A percentile compares a stretch with the other conserved stretches of the same genome.
These are phyloP conservation scores for Solanum pennellii DNA, from an alignment of 257 asterid genomes.

Conservation along the genomic window DNA sequence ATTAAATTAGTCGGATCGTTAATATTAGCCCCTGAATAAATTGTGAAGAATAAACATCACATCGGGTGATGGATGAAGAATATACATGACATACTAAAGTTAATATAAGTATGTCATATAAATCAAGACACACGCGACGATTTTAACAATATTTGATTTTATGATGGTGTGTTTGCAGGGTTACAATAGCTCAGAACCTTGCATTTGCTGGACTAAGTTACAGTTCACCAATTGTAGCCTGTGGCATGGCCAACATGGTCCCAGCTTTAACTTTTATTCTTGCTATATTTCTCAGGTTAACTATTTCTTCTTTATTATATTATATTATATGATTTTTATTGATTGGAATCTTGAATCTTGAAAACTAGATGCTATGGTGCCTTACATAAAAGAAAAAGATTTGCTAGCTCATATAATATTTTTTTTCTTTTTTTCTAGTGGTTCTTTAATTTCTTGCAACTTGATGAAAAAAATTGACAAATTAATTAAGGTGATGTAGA, in stretches of 20 bases:
- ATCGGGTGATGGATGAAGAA: fast-evolving
- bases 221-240: conserved; percentile 76
- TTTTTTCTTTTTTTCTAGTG: not conserved
- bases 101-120: no score
- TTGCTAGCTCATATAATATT: not conserved
- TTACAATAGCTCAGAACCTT: conserved; percentile 57
- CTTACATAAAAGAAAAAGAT: not conserved
- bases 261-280: conserved; percentile 62
- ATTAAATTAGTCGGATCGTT: no score
- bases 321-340: not conserved
- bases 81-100: no score
- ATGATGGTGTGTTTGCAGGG: conserved; percentile 28
- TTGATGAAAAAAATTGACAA: not conserved
- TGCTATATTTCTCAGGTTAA: conserved; percentile 48
- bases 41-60: no score
- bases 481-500: not conserved
- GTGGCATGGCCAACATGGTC: conserved; percentile 57
- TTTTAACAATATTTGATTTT: not conserved
- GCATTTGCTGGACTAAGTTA: conserved; percentile 66
- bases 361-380: not conserved
- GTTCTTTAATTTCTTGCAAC: not conserved
- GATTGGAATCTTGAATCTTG: not conserved
- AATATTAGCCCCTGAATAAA: no score
- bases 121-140: not conserved
- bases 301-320: not conserved